phyloP scores from a whole-genome alignment of 2,329 filamentous ascomycete species.

The Talaromyces sp. region DNA sequence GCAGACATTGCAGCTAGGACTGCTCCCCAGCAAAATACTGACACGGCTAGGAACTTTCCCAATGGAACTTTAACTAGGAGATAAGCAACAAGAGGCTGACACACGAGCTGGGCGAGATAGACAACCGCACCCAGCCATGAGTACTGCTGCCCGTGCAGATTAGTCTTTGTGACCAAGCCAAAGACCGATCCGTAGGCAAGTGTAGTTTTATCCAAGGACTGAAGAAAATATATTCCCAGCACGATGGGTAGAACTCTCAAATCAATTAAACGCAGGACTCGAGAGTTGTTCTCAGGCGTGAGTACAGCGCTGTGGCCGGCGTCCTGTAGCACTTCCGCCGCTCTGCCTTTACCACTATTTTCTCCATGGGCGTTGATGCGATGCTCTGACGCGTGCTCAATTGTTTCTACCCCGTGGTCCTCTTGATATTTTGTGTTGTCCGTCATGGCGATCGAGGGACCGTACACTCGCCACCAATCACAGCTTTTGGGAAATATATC shows the following conservation, averaged over 20 bases:
- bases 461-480: neutral
- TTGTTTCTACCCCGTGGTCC: neutral
- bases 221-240: conserved; percentile 59
- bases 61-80: conserved; percentile 58
- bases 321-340: conserved; percentile 46
- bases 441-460: neutral
- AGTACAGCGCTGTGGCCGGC: conserved; percentile 45
- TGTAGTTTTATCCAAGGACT: conserved; percentile 60
- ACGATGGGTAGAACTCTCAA: conserved; percentile 51
- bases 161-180: conserved; percentile 56
- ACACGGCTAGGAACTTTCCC: conserved; percentile 54
- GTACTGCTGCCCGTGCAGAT: conserved; percentile 53
- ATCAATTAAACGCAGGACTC: conserved; percentile 50
- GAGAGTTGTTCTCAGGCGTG: conserved; percentile 50
- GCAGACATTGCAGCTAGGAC: conserved; percentile 51
- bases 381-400: neutral
- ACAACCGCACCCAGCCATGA: conserved; percentile 51
- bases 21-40: conserved; percentile 50
- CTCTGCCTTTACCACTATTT: conserved; percentile 39
- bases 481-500: neutral
- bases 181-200: conserved; percentile 61
- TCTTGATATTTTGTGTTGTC: neutral
- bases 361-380: neutral
- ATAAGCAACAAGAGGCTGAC: conserved; percentile 50
- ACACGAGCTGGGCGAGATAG: conserved; percentile 52